A percentile compares a stretch with the other conserved stretches of the same genome.
Conservation (phyloP, 2,329 filamentous ascomycete species). For the Mycosphaerella sp. region DNA sequence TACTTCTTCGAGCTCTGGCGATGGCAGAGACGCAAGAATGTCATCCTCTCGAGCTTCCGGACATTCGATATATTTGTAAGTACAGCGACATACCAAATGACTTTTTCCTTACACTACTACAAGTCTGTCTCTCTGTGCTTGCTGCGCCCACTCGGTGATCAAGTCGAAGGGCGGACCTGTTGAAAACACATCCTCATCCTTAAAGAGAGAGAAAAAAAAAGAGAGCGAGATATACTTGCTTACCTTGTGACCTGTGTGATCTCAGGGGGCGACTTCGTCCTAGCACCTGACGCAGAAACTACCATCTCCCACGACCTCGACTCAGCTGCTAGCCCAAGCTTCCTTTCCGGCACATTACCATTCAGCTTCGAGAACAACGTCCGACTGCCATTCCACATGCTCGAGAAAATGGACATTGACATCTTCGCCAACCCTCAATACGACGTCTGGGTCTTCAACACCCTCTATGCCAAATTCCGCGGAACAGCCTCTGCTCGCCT, state of each 20-base stretch:
- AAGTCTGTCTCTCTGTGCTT: too few relatives aligned
- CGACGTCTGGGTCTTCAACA: conserved; percentile 82
- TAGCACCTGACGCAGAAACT: conserved; percentile 6
- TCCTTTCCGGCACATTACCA: conserved; percentile 55
- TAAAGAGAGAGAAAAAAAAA: too few relatives aligned
- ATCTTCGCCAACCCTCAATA: conserved; percentile 56
- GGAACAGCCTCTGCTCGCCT: conserved; percentile 85
- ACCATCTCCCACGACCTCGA: conserved; percentile 16
- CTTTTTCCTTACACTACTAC: too few relatives aligned
- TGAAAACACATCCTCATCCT: too few relatives aligned
- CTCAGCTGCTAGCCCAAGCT: conserved; percentile 11
- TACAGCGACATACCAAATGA: too few relatives aligned
- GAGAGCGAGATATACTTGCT: too few relatives aligned
- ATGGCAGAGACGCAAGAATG: conserved; percentile 54
- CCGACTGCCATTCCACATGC: conserved; percentile 64
- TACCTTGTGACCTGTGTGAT: too few relatives aligned
- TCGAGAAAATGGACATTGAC: conserved; percentile 80
- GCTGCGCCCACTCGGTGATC: too few relatives aligned
- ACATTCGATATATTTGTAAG: conserved; percentile 53
- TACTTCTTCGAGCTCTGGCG: conserved; percentile 53
- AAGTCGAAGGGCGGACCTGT: too few relatives aligned
- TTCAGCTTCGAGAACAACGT: conserved; percentile 75
- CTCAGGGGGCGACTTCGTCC: conserved; percentile 51
- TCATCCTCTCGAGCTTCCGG: conserved; percentile 54
- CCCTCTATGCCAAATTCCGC: conserved; percentile 84